Conservation (phyloP, 306 rosid genomes). For the Begonia masoniana region DNA sequence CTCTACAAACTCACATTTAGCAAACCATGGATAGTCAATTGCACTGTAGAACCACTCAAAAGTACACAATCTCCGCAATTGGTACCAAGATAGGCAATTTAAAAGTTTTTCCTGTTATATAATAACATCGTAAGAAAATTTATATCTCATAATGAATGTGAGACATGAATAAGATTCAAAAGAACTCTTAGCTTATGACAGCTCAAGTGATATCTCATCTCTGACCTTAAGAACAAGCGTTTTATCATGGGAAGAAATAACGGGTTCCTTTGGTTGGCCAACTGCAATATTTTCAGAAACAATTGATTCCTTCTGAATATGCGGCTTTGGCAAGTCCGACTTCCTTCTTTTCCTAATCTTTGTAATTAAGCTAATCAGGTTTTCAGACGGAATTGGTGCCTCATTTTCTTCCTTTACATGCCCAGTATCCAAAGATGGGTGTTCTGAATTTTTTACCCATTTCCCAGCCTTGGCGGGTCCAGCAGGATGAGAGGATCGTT, state of each 20-base stretch:
- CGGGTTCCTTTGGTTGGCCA: slow-evolving; percentile 9
- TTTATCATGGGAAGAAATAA: slow-evolving; percentile 8
- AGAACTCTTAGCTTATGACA: no score
- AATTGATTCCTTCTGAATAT: slow-evolving; percentile 21
- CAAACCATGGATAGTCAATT: slow-evolving; percentile 94
- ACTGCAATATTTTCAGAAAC: slow-evolving; percentile 21
- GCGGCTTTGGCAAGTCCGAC: slow-evolving; percentile 38
- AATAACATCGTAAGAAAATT: background rate
- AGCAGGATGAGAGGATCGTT: slow-evolving; percentile 43
- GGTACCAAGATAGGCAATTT: slow-evolving; percentile 55
- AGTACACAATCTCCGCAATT: slow-evolving; percentile 70
- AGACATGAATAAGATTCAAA: background rate
- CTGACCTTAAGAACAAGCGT: slow-evolving; percentile 37
- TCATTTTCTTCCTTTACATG: slow-evolving; percentile 32
- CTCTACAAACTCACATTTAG: slow-evolving; percentile 83
- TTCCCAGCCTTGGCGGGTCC: slow-evolving; percentile 38
- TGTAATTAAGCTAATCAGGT: slow-evolving; percentile 29
- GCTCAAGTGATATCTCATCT: background rate
- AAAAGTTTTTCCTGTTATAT: slow-evolving; percentile 50
- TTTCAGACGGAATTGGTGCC: slow-evolving; percentile 29
- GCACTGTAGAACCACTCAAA: slow-evolving; percentile 98
- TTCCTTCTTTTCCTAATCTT: slow-evolving; percentile 45
- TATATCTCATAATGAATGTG: background rate
- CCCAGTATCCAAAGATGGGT: slow-evolving; percentile 27
- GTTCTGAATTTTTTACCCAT: slow-evolving; percentile 28